phyloP scores from a whole-genome alignment of 2,329 filamentous ascomycete species.

The Trichoderma koningii region DNA sequence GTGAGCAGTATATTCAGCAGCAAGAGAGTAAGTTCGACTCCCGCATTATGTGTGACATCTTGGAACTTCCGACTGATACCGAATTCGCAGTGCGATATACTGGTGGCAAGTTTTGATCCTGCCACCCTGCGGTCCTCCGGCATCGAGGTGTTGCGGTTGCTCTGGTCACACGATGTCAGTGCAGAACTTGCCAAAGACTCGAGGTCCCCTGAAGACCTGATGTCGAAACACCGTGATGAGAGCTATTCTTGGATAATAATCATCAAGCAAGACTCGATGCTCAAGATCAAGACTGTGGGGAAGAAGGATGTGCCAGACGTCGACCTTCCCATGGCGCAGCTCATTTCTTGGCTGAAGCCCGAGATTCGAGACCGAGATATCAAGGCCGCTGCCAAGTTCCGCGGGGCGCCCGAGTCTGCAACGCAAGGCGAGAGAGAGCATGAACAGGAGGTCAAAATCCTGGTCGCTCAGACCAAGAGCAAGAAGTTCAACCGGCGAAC shows the following conservation, averaged over 20 bases:
- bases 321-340: slow-evolving; percentile 71
- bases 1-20: slow-evolving; percentile 59
- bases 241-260: slow-evolving; percentile 85
- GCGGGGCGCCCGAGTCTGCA: slow-evolving; percentile 29
- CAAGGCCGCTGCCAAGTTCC: slow-evolving; percentile 54
- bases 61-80: slow-evolving; percentile 1
- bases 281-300: slow-evolving; percentile 78
- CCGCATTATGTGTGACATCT: slow-evolving; percentile 11
- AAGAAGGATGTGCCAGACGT: slow-evolving; percentile 74
- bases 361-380: slow-evolving; percentile 81
- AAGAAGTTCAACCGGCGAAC: slow-evolving; percentile 90
- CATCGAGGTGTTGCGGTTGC: slow-evolving; percentile 71
- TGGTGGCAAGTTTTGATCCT: slow-evolving; percentile 85
- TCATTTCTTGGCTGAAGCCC: slow-evolving; percentile 76
- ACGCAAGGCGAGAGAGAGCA: slow-evolving; percentile 40
- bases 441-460: slow-evolving; percentile 78
- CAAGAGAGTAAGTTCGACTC: slow-evolving; percentile 58
- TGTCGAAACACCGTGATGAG: slow-evolving; percentile 74
- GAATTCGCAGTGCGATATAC: slow-evolving; percentile 70
- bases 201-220: slow-evolving; percentile 75
- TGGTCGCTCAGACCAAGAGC: slow-evolving; percentile 77
- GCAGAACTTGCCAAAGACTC: slow-evolving; percentile 84
- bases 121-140: slow-evolving; percentile 73
- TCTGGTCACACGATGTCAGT: slow-evolving; percentile 84
- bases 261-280: slow-evolving; percentile 73